phyloP scores from a whole-genome alignment of 2,329 filamentous ascomycete genomes.

The Bipolaris bicolor region DNA sequence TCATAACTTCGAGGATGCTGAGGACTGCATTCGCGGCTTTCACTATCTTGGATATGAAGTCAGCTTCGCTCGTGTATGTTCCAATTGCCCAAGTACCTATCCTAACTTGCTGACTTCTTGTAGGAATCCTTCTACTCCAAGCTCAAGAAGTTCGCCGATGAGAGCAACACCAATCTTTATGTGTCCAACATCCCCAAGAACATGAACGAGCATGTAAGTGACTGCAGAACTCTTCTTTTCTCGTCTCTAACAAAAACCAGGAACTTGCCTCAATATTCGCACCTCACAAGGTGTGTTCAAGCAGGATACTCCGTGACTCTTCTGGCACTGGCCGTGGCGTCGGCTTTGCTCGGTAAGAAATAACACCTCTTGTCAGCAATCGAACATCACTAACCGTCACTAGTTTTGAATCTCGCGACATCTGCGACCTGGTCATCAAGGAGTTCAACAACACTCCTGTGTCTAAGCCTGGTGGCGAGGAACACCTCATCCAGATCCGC shows the following conservation, averaged over 20 bases:
- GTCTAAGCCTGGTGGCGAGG: conserved; percentile 67
- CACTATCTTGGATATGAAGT: conserved; percentile 95
- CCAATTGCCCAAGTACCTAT: not conserved
- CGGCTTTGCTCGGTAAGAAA: conserved; percentile 86
- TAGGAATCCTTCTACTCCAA: conserved; percentile 96
- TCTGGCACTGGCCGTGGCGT: conserved; percentile 95
- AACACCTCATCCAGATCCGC: conserved; percentile 87
- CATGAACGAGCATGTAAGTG: conserved; percentile 82
- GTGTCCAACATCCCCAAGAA: conserved; percentile 94
- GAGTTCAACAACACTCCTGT: conserved; percentile 76
- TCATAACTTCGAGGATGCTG: conserved; percentile 82
- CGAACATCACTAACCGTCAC: conserved; percentile 7
- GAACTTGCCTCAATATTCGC: conserved; percentile 79
- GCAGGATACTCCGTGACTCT: conserved; percentile 90
- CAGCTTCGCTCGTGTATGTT: conserved; percentile 85
- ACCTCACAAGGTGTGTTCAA: conserved; percentile 84
- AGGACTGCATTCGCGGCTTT: conserved; percentile 95
- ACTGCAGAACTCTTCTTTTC: not conserved
- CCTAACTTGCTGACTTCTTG: conserved; percentile 22
- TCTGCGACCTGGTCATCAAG: conserved; percentile 87
- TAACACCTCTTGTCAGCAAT: not conserved
- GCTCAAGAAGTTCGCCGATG: conserved; percentile 93
- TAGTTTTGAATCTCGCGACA: conserved; percentile 87
- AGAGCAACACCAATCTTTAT: conserved; percentile 90
- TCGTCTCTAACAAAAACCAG: conserved; percentile 50